These are phyloP conservation scores for Alternaria novae-zelandiae DNA, from an alignment of 2,329 filamentous ascomycete species.

Conservation along the genomic window DNA sequence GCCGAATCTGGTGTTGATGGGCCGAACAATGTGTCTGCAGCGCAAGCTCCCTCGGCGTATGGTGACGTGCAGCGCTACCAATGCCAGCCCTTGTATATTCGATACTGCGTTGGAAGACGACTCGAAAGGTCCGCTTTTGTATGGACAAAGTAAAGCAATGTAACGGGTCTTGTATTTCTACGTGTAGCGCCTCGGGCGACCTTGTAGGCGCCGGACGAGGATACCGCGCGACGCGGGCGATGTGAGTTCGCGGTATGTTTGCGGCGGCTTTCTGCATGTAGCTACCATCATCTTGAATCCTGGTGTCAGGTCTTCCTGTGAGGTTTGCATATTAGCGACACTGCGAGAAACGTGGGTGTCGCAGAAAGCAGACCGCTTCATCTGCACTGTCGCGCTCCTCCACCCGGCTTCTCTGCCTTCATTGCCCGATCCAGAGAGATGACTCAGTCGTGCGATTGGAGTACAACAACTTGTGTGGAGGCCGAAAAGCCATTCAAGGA, in stretches of 20 bases:
- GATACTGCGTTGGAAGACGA: constrained; percentile 18
- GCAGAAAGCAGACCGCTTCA: constrained; percentile 19
- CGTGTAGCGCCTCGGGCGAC: constrained; percentile 34
- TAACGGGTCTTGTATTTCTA: constrained; percentile 39
- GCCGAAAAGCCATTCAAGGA: constrained; percentile 1
- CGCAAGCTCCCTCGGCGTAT: neutral
- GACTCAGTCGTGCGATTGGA: neutral
- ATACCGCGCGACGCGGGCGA: constrained; percentile 18
- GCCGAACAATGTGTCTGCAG: neutral
- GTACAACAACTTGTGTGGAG: neutral
- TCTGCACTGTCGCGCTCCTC: constrained; percentile 8
- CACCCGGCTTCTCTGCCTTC: constrained; percentile 9
- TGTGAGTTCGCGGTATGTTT: constrained; percentile 18
- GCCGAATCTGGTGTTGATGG: neutral
- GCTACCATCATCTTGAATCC: neutral
- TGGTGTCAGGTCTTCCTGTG: constrained; percentile 7
- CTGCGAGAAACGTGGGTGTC: constrained; percentile 8
- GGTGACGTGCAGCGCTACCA: constrained; percentile 17
- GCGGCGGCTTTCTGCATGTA: constrained; percentile 9
- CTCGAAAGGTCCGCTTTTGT: constrained; percentile 13
- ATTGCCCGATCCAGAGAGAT: neutral
- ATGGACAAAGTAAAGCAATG: constrained; percentile 7
- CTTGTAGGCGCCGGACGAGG: constrained; percentile 32
- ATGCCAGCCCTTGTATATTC: constrained; percentile 11
- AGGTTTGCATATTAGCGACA: constrained; percentile 26